Conservation (phyloP, 495 filamentous ascomycete species). For the Daldinia loculata region DNA sequence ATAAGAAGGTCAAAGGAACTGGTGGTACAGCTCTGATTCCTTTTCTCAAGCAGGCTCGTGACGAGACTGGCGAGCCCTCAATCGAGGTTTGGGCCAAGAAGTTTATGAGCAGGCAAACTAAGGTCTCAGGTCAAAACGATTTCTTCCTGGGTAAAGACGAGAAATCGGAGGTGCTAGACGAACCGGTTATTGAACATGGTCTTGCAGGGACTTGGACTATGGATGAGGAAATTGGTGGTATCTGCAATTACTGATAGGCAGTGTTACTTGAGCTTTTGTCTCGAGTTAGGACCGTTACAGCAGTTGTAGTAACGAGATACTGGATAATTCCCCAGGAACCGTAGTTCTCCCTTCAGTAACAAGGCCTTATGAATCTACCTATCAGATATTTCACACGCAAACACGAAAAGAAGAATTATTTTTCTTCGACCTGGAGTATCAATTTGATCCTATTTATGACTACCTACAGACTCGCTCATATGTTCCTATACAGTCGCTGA, state of each 20-base stretch:
- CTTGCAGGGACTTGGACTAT: conserved; percentile 86
- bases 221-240: conserved; percentile 75
- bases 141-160: conserved; percentile 71
- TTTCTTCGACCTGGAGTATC: too few species aligned
- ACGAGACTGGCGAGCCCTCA: conserved; percentile 93
- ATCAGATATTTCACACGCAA: too few species aligned
- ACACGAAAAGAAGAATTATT: too few species aligned
- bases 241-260: conserved; percentile 54
- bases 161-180: conserved; percentile 35
- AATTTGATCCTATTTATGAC: too few species aligned
- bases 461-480: too few species aligned
- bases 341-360: too few species aligned
- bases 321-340: too few species aligned
- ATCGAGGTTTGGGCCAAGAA: conserved; percentile 83
- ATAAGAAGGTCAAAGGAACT: conserved; percentile 81
- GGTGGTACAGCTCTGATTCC: conserved; percentile 93
- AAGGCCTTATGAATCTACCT: too few species aligned
- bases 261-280: too few species aligned
- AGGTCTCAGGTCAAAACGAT: conserved; percentile 55
- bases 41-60: conserved; percentile 92
- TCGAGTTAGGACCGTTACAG: too few species aligned
- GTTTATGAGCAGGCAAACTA: conserved; percentile 68
- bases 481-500: too few species aligned
- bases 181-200: conserved; percentile 77
- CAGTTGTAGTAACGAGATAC: too few species aligned